These are phyloP conservation scores for Penicillium vulpinum DNA, from an alignment of 2,329 filamentous ascomycete species.

Conservation along the genomic window DNA sequence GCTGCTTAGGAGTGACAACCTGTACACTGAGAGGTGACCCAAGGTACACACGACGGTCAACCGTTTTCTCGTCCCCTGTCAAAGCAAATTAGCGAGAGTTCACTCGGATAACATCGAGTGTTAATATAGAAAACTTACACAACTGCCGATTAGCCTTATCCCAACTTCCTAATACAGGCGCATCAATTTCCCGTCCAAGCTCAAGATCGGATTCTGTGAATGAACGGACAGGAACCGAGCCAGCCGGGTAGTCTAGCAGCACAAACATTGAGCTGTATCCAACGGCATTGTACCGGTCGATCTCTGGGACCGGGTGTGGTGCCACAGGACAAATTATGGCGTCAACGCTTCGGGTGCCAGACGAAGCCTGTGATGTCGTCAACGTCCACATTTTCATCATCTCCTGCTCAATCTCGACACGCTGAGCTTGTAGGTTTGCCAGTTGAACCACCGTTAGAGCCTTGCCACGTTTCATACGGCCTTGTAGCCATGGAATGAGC, in stretches of 20 bases:
- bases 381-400: slow-evolving; percentile 59
- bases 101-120: neutral
- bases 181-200: slow-evolving; percentile 47
- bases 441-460: slow-evolving; percentile 51
- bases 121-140: slow-evolving; percentile 44
- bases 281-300: slow-evolving; percentile 63
- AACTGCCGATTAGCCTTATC: slow-evolving; percentile 61
- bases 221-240: slow-evolving; percentile 55
- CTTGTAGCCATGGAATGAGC: slow-evolving; percentile 60
- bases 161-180: slow-evolving; percentile 53
- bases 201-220: slow-evolving; percentile 54
- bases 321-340: slow-evolving; percentile 64
- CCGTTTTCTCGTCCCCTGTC: slow-evolving; percentile 48
- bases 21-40: slow-evolving; percentile 58
- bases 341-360: slow-evolving; percentile 47
- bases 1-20: slow-evolving; percentile 56
- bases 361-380: slow-evolving; percentile 7
- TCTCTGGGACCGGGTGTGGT: slow-evolving; percentile 62
- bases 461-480: slow-evolving; percentile 52
- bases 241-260: slow-evolving; percentile 63
- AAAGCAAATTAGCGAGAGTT: slow-evolving; percentile 4
- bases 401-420: slow-evolving; percentile 54
- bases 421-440: slow-evolving; percentile 55
- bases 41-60: slow-evolving; percentile 56
- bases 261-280: slow-evolving; percentile 64